These are phyloP conservation scores for Metarhizium brunneum DNA, from an alignment of 2,329 filamentous ascomycete genomes.

Conservation along the genomic window DNA sequence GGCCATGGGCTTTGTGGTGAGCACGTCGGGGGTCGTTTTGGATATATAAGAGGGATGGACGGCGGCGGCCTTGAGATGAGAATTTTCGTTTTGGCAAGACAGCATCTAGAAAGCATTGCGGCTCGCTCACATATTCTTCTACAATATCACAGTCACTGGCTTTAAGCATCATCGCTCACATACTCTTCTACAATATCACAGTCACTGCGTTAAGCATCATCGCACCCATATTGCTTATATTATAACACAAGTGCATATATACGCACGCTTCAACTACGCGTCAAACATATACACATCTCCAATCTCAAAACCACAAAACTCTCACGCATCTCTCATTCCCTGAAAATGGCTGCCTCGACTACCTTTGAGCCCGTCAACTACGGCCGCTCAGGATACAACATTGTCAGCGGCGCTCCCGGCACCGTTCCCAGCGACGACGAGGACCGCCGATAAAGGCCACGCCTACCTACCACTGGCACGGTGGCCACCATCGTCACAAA, in stretches of 20 bases:
- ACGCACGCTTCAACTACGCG: not conserved
- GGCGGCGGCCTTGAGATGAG: not conserved
- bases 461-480: slow-evolving; percentile 26
- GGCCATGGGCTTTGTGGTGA: not conserved
- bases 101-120: not conserved
- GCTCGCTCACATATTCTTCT: not conserved
- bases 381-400: slow-evolving; percentile 35
- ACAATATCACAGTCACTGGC: not conserved
- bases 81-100: not conserved
- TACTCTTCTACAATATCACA: not conserved
- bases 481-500: slow-evolving; percentile 2
- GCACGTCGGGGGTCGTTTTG: not conserved
- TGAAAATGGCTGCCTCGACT: slow-evolving; percentile 10
- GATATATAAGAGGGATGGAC: not conserved
- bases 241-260: not conserved
- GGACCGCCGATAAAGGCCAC: not conserved
- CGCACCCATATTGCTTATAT: not conserved
- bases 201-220: not conserved
- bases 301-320: too few relatives aligned
- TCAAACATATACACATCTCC: too few relatives aligned
- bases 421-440: slow-evolving; percentile 5
- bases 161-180: not conserved
- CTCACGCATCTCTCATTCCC: not conserved
- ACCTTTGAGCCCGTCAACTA: slow-evolving; percentile 24
- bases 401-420: slow-evolving; percentile 20